Evolutionary conservation across 2,329 filamentous ascomycete genomes (phyloP), one percentile per base, ranked within the genome.

Genomic region (Nannizzia gypsea): DNA sequence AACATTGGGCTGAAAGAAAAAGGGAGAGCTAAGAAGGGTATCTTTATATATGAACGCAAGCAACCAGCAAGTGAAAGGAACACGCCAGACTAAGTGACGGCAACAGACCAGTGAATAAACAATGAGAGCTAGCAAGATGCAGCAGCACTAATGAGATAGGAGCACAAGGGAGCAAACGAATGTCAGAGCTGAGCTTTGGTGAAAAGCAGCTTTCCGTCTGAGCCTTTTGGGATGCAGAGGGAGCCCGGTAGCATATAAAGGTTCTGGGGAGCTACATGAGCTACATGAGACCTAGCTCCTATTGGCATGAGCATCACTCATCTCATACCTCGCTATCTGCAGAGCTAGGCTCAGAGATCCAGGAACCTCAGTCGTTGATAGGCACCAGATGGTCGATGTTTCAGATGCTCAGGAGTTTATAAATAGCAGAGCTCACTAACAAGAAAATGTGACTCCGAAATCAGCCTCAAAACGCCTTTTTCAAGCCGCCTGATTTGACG

Each of bases 1-100:
- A 54, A 17, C 60, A 61, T 61, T 26, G 26, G 59, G 38, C 6
- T 46, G 44, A 56, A 56, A 56, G 38, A 15, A 56, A 24, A 42
- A 17, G 40, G 22, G 34, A 40, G 54, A 56, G 22, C 22, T 42
- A 20, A 38, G 22, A 40, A 20, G 34, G 54, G 54, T 42, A 40
- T 42, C 26, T 20, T 42, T 40, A 40, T 56, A 40, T 56, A 26
- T 56, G 22, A 20, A 31, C 2, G 26, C 4, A 34, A 54, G 22
- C 46, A 6, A 26, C 20, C 24, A 52, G 22, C 52, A 40, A 56
- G 38, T 42, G 38, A 56, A 55, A 55, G 34, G 34, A 55, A 55
- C 4, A 8, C 15, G n/a, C 26, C 28, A 38, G 17, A 17, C 3
- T 6, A 26, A 22, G 34, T 55, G 52, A 50, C 20, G 20, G 34